A percentile compares a stretch with the other conserved stretches of the same genome.
These are phyloP conservation scores for Massospora cicadina DNA, from an alignment of 371 early-diverging fungal genomes.

Conservation along the genomic window DNA sequence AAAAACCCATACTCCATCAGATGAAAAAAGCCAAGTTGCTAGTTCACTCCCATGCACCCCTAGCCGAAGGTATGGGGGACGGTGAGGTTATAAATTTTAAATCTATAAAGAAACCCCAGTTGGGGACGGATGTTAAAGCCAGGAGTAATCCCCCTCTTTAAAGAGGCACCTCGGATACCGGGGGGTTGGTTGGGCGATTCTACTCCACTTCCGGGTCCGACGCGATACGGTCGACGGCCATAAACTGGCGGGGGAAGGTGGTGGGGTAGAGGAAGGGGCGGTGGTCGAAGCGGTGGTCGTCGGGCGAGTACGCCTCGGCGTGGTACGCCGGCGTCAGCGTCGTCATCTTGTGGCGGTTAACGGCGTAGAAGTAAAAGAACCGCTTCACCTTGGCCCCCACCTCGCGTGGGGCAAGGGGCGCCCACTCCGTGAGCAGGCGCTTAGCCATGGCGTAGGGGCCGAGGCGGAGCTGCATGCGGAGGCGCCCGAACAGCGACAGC, in stretches of 20 bases:
- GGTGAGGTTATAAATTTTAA: too few relatives aligned
- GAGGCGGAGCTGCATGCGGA: slow-evolving; percentile 70
- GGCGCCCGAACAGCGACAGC: slow-evolving; percentile 71
- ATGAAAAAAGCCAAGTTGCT: too few relatives aligned
- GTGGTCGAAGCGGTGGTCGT: slow-evolving; percentile 92
- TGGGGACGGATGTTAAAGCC: too few relatives aligned
- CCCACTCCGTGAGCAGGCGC: slow-evolving; percentile 68
- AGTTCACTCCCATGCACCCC: too few relatives aligned
- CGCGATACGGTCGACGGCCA: slow-evolving; percentile 39
- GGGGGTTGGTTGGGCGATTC: background rate
- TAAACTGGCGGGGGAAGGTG: slow-evolving; percentile 82
- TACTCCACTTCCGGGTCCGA: background rate
- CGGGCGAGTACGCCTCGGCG: slow-evolving; percentile 86
- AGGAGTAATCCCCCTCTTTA: too few relatives aligned
- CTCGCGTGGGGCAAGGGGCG: slow-evolving; percentile 16
- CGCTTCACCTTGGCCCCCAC: slow-evolving; percentile 80
- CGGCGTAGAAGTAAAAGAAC: slow-evolving; percentile 88
- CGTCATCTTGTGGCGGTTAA: slow-evolving; percentile 96
- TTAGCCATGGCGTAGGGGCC: slow-evolving; percentile 90
- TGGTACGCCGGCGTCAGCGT: slow-evolving; percentile 92
- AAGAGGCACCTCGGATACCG: too few relatives aligned
- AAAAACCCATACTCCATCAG: too few relatives aligned
- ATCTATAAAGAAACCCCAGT: too few relatives aligned
- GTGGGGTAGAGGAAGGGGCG: slow-evolving; percentile 89
- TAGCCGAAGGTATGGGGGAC: too few relatives aligned